A percentile compares a stretch with the other conserved stretches of the same genome.
Conservation (phyloP, 331 rosid species). For the Malus hybrid region DNA sequence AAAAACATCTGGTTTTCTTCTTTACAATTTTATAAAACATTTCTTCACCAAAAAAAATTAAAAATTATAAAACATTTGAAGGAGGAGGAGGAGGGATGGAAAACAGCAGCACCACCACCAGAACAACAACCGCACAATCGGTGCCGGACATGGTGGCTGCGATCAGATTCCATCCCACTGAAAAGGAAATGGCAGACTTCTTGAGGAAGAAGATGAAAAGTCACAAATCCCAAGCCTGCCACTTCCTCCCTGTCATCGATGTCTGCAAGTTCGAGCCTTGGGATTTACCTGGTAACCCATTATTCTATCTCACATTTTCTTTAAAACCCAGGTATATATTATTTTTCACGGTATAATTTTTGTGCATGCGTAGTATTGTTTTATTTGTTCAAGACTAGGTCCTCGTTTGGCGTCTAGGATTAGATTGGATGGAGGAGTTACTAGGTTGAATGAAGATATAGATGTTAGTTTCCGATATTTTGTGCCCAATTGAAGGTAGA, state of each 20-base stretch:
- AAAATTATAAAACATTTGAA: neutral
- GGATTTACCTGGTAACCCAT: constrained; percentile 30
- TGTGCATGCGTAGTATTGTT: too few relatives aligned
- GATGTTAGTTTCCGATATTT: too few relatives aligned
- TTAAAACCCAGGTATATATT: too few relatives aligned
- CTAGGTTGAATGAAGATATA: too few relatives aligned
- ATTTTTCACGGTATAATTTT: too few relatives aligned
- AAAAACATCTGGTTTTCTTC: neutral
- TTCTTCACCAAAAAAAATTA: too few relatives aligned
- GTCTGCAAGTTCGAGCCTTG: constrained; percentile 31
- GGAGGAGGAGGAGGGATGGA: neutral
- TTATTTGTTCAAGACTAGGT: too few relatives aligned
- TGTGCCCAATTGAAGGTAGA: too few relatives aligned
- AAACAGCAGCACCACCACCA: neutral
- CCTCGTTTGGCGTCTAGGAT: too few relatives aligned
- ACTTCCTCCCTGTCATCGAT: constrained; percentile 23
- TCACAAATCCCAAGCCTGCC: neutral
- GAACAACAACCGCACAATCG: neutral
- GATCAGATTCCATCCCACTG: constrained; percentile 41
- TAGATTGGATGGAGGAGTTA: too few relatives aligned
- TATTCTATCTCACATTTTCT: neutral
- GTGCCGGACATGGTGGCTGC: constrained; percentile 9
- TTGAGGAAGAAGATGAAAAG: neutral
- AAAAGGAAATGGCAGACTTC: constrained; percentile 28
- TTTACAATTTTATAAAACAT: neutral